Conservation (phyloP, 345 rosid species). For the Erysimum cheiranthoides region DNA sequence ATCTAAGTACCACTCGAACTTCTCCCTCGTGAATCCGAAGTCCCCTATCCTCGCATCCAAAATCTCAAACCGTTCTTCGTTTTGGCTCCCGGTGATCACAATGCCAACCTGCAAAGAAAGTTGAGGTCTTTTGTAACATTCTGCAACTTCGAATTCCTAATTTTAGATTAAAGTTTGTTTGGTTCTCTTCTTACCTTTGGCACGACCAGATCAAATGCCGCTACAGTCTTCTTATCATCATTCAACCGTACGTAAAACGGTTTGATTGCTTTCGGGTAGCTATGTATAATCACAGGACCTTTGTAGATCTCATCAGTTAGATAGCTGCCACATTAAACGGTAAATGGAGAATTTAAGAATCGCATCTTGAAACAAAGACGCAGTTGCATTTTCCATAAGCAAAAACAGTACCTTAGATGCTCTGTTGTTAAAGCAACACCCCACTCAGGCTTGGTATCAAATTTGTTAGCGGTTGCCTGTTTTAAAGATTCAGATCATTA, state of each 20-base stretch:
- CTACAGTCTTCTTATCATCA: slow-evolving; percentile 77
- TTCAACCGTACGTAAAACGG: slow-evolving; percentile 75
- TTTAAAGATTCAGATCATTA: slow-evolving; percentile 26
- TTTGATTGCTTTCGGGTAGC: slow-evolving; percentile 66
- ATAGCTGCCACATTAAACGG: slow-evolving; percentile 53
- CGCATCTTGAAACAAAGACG: not conserved
- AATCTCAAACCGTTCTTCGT: slow-evolving; percentile 69
- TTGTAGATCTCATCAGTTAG: slow-evolving; percentile 75
- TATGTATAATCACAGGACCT: slow-evolving; percentile 63
- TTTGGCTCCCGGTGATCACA: slow-evolving; percentile 78
- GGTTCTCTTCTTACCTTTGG: slow-evolving; percentile 61
- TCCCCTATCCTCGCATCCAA: slow-evolving; percentile 66
- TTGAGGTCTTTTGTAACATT: slow-evolving; percentile 14
- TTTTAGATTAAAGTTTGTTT: not conserved
- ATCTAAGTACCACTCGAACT: slow-evolving; percentile 85
- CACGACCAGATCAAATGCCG: slow-evolving; percentile 89
- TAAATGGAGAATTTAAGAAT: slow-evolving; percentile 17
- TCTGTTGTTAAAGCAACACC: slow-evolving; percentile 69
- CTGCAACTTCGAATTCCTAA: not conserved
- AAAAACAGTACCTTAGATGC: slow-evolving; percentile 67
- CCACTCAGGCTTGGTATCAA: slow-evolving; percentile 67
- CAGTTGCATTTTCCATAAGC: not conserved
- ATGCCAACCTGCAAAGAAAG: slow-evolving; percentile 64
- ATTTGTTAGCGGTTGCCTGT: slow-evolving; percentile 58
- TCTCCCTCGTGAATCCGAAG: slow-evolving; percentile 54